Base-by-base conservation (phyloP, 1,284 basidiomycete species). In the Hemileia vastatrix region DNA sequence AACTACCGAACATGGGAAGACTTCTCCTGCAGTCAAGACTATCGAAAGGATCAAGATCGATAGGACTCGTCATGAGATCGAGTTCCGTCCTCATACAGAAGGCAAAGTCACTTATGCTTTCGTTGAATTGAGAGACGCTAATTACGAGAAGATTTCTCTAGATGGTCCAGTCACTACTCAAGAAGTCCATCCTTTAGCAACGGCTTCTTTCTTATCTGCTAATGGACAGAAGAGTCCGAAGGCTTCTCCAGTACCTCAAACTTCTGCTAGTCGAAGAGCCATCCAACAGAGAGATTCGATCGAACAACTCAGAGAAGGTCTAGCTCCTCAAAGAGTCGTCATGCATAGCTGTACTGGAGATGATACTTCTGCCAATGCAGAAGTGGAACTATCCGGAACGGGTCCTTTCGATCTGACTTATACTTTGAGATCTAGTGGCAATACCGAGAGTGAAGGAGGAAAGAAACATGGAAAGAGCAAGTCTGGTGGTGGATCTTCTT, bases 41-140 rank as follows among this genome's bases (percentile, higher is more conserved):
- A 78, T 81, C 32, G 78, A 80, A 31, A 68, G 71, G 13, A 69
- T 73, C 36, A 81, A 80, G 1, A 88, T 92, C 75, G 71, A 82
- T 2, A 81, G 80, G 31, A 86, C 88, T 15, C 83, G 89, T 21
- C 89, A 87, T 51, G 88, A 94, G 73, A 79, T 97, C 65, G 86
- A 85, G 6, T 79, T 95, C 50, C 86, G 91, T 70, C 92, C 93
- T 0, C 86, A 90, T 47, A 83, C 83, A 49, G 88, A 90, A 67
- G 93, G 93, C 6, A 85, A 87, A 67, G 95, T 95, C 75, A 84
- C 84, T 13, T 96, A 95, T 79, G 83, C 81, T 1, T 92, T 96
- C 77, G 77, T 82, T 6, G 80, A 84, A 47, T 77, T 98, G 54
- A 87, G 86, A 72, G 94, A 98, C 75, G 80, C 82, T 19, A 85